These are phyloP conservation scores for Xylaria sp. DNA, from an alignment of 2,329 filamentous ascomycete genomes.

Conservation along the genomic window DNA sequence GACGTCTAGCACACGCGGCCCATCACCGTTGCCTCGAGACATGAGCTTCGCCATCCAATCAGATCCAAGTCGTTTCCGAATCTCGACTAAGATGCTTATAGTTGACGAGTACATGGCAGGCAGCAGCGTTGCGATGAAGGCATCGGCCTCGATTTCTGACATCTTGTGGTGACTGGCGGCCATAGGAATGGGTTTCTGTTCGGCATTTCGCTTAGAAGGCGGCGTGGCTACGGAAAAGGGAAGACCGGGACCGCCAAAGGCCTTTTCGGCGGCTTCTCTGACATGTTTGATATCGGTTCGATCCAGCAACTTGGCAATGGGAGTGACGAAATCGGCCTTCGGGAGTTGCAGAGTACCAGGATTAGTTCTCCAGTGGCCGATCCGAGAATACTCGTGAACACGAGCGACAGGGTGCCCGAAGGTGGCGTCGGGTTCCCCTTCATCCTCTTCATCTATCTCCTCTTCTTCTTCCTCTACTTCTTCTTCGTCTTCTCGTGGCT, in stretches of 20 bases:
- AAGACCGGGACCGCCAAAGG: conserved; percentile 77
- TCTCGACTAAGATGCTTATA: conserved; percentile 72
- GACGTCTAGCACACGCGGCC: conserved; percentile 72
- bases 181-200: conserved; percentile 69
- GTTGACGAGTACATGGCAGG: conserved; percentile 73
- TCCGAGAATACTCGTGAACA: conserved; percentile 74
- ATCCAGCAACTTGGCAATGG: conserved; percentile 71
- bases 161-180: conserved; percentile 69
- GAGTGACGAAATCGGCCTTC: conserved; percentile 68
- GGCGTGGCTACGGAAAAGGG: conserved; percentile 80
- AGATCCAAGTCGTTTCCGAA: conserved; percentile 73
- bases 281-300: conserved; percentile 77
- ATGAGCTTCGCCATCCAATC: conserved; percentile 72
- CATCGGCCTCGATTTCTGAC: conserved; percentile 76
- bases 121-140: conserved; percentile 71
- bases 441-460: conserved; percentile 47
- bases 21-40: conserved; percentile 58
- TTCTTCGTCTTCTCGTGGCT: conserved; percentile 40
- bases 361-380: conserved; percentile 75
- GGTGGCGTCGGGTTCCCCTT: conserved; percentile 40
- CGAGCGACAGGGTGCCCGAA: conserved; percentile 50
- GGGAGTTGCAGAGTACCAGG: conserved; percentile 80
- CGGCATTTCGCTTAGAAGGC: conserved; percentile 56
- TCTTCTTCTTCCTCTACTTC: conserved; percentile 43
- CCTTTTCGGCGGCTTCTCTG: conserved; percentile 69